Base-by-base conservation (phyloP, 441 rosid species). In the Metrosideros polymorpha region DNA sequence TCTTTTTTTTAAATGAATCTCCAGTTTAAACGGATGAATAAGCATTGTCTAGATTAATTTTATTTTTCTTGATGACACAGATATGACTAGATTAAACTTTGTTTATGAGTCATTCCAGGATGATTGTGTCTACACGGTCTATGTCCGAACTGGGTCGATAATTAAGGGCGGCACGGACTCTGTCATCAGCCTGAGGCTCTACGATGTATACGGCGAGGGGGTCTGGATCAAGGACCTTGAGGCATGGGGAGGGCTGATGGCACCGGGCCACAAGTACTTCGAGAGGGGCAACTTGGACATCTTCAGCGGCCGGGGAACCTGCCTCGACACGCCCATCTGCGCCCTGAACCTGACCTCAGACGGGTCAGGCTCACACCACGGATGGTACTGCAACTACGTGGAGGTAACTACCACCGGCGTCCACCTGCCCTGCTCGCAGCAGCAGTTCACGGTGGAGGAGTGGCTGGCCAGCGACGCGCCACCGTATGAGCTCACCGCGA, bases 211-310 rank as follows among this genome's bases (percentile, higher is more conserved):
- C 87, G 98, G 98, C 0, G 85, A 91, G 35, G 29, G 25, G 82
- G 42, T 93, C 24, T 86, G 85, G 29, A 92, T 96, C 87, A 1
- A 25, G 9, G 83, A 97, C 86, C 87, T 96, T 17, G 91, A 91
- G 89, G 89, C 93, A 0, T 96, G 99, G 98, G 99, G 91, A 3
- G 99, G 99, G 9, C 82, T 97, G 10, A 95, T 97, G 99, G 94
- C 89, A 0, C 85, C 92, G 4, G 93, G 87, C 1, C 86, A 95
- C 92, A 91, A 94, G 90, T 95, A 96, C 90, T 97, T 84, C 93
- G 98, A 96, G 92, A 91, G 98, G 88, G 93, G 99, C 30, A 95
- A 97, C 88, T 86, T 97, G 55, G 99, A 97, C 89, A 92, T 95
- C 66, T 96, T 97, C 92, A 92, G 98, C 19, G 98, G 99, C 10